Conservation (phyloP, 306 rosid species). For the Pueraria montana region DNA sequence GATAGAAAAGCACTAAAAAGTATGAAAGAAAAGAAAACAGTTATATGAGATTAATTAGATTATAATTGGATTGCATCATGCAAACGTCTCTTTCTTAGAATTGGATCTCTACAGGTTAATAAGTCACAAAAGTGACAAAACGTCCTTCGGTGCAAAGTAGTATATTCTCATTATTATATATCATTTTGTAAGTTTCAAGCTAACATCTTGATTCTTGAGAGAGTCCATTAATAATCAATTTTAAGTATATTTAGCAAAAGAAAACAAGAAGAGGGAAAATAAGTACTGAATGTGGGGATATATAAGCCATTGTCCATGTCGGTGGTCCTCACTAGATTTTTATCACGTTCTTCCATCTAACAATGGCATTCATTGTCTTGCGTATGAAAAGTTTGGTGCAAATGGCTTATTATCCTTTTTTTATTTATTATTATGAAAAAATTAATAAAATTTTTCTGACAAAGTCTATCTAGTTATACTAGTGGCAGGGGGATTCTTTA, state of each 20-base stretch:
- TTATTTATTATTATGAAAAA: not conserved
- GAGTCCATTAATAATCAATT: not conserved
- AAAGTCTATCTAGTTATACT: not conserved
- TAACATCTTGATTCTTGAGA: not conserved
- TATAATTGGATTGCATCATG: not conserved
- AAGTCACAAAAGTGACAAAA: slow-evolving; percentile 21
- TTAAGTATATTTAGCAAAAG: slow-evolving; percentile 25
- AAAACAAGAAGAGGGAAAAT: slow-evolving; percentile 26
- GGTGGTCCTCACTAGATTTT: slow-evolving; percentile 42
- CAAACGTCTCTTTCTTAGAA: slow-evolving; percentile 4
- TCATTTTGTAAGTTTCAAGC: not conserved
- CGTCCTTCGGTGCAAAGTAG: not conserved
- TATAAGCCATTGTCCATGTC: slow-evolving; percentile 43
- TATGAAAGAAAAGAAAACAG: not conserved
- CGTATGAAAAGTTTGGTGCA: slow-evolving; percentile 41
- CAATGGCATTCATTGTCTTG: slow-evolving; percentile 32
- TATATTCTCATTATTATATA: not conserved
- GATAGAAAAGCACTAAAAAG: not conserved
- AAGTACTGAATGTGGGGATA: slow-evolving; percentile 39
- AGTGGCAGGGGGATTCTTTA: not conserved
- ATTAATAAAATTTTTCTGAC: not conserved
- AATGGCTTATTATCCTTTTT: not conserved
- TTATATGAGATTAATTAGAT: not conserved
- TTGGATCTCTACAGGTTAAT: not conserved
- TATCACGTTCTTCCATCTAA: slow-evolving; percentile 42